phyloP scores from a whole-genome alignment of 179 eudicot species.

The Spinacia oleracea region DNA sequence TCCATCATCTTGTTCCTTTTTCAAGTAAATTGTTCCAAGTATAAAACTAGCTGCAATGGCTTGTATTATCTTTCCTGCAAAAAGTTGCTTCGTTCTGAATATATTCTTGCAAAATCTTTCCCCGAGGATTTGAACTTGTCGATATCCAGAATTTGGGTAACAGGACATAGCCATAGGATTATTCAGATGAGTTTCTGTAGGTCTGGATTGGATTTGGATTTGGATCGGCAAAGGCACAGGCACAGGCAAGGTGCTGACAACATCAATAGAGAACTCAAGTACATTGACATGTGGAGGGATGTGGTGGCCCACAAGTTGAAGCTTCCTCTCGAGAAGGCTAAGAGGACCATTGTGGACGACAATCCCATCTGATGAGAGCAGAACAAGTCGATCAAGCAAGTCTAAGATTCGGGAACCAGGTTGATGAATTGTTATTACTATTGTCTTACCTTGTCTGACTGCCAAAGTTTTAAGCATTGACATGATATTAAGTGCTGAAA shows the following conservation, averaged over 20 bases:
- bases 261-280: slow-evolving; percentile 82
- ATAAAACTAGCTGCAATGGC: slow-evolving; percentile 61
- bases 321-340: slow-evolving; percentile 56
- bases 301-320: slow-evolving; percentile 45
- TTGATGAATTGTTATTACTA: slow-evolving; percentile 76
- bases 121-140: slow-evolving; percentile 61
- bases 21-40: slow-evolving; percentile 70
- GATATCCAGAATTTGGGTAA: slow-evolving; percentile 44
- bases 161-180: no score
- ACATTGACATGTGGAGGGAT: slow-evolving; percentile 69
- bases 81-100: slow-evolving; percentile 81
- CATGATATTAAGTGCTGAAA: slow-evolving; percentile 71
- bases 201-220: no score
- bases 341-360: slow-evolving; percentile 72
- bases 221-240: no score
- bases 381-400: slow-evolving; percentile 55
- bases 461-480: slow-evolving; percentile 62
- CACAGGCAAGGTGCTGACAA: slow-evolving; percentile 36
- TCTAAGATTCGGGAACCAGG: slow-evolving; percentile 82
- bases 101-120: slow-evolving; percentile 72
- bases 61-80: slow-evolving; percentile 63
- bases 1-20: slow-evolving; percentile 40
- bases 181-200: not conserved
- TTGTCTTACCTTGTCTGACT: slow-evolving; percentile 59
- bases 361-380: slow-evolving; percentile 59